Base-by-base conservation (phyloP, 805 yeast genomes). In the Candida taoyuanica region DNA sequence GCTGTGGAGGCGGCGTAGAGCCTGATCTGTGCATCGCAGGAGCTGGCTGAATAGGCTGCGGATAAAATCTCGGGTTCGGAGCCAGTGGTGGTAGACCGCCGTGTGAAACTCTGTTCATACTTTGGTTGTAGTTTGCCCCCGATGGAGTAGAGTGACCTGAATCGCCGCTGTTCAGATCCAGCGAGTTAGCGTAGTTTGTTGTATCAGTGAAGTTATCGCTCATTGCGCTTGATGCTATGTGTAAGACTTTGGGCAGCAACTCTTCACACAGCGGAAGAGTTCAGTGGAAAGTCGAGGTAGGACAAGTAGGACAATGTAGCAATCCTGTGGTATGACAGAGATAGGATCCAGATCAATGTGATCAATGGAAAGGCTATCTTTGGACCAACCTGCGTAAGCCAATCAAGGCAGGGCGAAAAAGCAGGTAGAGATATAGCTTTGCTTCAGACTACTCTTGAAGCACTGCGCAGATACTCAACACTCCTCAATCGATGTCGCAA, bases 161-260 rank as follows among this genome's bases (percentile, higher is more conserved):
- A n/a, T 21, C 19, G 25, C 12, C n/a, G 17, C 26, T 44, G 24
- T 19, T 17, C 34, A 49, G 20, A 29, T 48, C 44, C 33, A 53
- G 42, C 32, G 49, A 39, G 28, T 36, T 43, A 11, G 54, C 59
- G 30, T 52, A 55, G 38, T 37, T 49, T 32, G 43, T 53, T 4
- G 59, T 55, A 29, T 55, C 59, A 7, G 59, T 53, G 47, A 55
- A 55, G 44, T 55, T 44, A 30, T 54, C 55, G 29, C 58, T 55
- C 59, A 55, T 53, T 29, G 20, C 30, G 36, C 9, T 21, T 21
- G 24, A 21, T 21, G 24, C n/a, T 17, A 11, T 9, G 36, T 8
- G 3, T n/a, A n/a, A n/a, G 34, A 17, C 4, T 5, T 26, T 11
- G 25, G n/a, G 25, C 23, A 16, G 32, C n/a, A n/a, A 29, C 13